Evolutionary conservation across 1,284 basidiomycete species (phyloP).

Genomic region (Anthracocystis panici-leucophaei): DNA sequence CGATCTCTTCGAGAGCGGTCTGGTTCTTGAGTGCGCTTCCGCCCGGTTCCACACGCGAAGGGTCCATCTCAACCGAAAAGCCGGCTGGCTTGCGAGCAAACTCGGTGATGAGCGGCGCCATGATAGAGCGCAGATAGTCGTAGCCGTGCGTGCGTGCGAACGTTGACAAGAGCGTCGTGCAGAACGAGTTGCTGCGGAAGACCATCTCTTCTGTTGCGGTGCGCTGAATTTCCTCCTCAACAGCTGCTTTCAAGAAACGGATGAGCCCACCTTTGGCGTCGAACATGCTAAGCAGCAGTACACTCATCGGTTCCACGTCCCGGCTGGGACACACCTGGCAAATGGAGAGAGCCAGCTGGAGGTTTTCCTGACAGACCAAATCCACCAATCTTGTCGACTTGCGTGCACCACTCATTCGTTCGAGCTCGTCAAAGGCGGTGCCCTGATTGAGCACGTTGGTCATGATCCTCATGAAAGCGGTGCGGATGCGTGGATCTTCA

Average conservation of each 20-base stretch:
- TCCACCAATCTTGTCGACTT: slow-evolving; percentile 59
- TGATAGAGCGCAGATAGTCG: slow-evolving; percentile 64
- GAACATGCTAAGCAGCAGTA: slow-evolving; percentile 61
- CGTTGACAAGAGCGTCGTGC: slow-evolving; percentile 60
- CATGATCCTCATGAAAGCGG: slow-evolving; percentile 89
- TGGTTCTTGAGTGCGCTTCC: slow-evolving; percentile 61
- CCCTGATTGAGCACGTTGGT: slow-evolving; percentile 82
- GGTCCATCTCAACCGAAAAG: slow-evolving; percentile 66
- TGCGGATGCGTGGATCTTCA: slow-evolving; percentile 78
- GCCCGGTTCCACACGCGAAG: slow-evolving; percentile 51
- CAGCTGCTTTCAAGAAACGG: slow-evolving; percentile 57
- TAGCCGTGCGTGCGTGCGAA: slow-evolving; percentile 66
- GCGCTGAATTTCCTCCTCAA: slow-evolving; percentile 61
- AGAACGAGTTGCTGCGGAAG: slow-evolving; percentile 66
- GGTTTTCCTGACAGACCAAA: slow-evolving; percentile 54
- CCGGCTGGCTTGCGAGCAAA: slow-evolving; percentile 60
- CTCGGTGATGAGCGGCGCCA: slow-evolving; percentile 62
- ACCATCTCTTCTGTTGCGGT: slow-evolving; percentile 65
- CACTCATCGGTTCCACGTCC: slow-evolving; percentile 58
- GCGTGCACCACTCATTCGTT: slow-evolving; percentile 52
- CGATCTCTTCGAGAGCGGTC: slow-evolving; percentile 59
- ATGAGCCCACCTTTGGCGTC: slow-evolving; percentile 63
- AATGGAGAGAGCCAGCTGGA: slow-evolving; percentile 63
- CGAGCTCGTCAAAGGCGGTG: slow-evolving; percentile 70
- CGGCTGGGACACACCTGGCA: slow-evolving; percentile 56